phyloP scores from a whole-genome alignment of 768 basidiomycete species.

The Rhizopogon vulgaris region DNA sequence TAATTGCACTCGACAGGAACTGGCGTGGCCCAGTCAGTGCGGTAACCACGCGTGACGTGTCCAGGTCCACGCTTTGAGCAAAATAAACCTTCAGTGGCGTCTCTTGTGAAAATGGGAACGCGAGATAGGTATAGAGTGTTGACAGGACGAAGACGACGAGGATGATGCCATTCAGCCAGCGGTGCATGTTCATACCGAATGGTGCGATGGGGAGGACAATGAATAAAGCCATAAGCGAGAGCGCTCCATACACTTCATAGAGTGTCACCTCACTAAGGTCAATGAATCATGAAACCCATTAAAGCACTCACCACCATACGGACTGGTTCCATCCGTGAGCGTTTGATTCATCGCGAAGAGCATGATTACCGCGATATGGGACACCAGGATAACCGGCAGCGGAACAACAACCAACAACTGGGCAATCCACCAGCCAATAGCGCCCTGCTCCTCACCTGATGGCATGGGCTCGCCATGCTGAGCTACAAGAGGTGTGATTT shows the following conservation, averaged over 20 bases:
- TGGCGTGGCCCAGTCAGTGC: conserved; percentile 37
- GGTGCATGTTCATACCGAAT: conserved; percentile 51
- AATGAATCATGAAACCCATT: background rate
- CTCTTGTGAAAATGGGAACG: conserved; percentile 57
- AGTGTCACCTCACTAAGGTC: background rate
- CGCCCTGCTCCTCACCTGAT: conserved; percentile 9
- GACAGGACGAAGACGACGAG: conserved; percentile 37
- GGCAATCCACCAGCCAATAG: conserved; percentile 49
- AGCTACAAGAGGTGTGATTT: conserved; percentile 50
- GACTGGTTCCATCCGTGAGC: conserved; percentile 53
- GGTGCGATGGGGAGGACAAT: conserved; percentile 57
- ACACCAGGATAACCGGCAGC: conserved; percentile 44
- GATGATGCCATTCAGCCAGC: conserved; percentile 28
- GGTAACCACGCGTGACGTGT: conserved; percentile 31
- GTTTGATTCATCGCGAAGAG: conserved; percentile 50
- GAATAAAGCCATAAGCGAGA: conserved; percentile 42
- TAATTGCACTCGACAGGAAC: conserved; percentile 37
- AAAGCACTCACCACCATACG: conserved; percentile 37
- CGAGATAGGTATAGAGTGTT: conserved; percentile 37
- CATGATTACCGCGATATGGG: conserved; percentile 43
- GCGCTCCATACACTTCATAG: conserved; percentile 41
- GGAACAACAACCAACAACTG: conserved; percentile 53
- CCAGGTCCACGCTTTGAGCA: conserved; percentile 51
- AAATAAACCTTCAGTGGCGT: conserved; percentile 69
- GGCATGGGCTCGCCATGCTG: conserved; percentile 11